phyloP scores from a whole-genome alignment of 2,329 filamentous ascomycete species.

The Penicillium sp. region DNA sequence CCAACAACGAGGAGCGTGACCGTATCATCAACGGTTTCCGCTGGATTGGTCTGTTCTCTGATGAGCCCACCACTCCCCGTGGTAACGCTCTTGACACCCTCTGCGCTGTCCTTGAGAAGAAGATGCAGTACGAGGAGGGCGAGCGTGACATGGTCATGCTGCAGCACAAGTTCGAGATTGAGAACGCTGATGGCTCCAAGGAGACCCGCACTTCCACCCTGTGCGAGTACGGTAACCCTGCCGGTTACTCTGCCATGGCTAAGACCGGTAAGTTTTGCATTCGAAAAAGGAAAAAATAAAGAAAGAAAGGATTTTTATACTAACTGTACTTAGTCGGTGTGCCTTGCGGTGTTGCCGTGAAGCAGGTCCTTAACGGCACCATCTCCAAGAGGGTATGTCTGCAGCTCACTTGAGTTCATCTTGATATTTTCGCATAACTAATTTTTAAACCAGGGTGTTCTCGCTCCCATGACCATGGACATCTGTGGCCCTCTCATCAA shows the following conservation, averaged over 20 bases:
- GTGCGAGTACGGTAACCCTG: conserved; percentile 75
- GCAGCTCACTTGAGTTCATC: not conserved
- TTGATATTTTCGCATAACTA: not conserved
- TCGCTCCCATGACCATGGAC: conserved; percentile 73
- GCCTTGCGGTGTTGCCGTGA: conserved; percentile 71
- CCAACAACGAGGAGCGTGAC: conserved; percentile 65
- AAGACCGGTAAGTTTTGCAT: conserved; percentile 49
- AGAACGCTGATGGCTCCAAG: conserved; percentile 74
- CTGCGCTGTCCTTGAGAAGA: conserved; percentile 82
- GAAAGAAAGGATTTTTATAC: not conserved
- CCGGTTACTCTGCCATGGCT: conserved; percentile 81
- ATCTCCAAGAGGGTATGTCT: conserved; percentile 59
- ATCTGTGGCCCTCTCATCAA: conserved; percentile 73
- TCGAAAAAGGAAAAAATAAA: not conserved
- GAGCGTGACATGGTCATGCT: conserved; percentile 81
- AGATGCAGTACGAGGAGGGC: conserved; percentile 81
- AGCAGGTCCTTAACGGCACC: conserved; percentile 74
- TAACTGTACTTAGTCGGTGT: conserved; percentile 60
- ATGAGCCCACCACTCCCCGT: conserved; percentile 66
- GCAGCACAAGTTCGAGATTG: conserved; percentile 70
- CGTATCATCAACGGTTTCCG: conserved; percentile 70
- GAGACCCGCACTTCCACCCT: conserved; percentile 81
- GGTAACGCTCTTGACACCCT: conserved; percentile 88
- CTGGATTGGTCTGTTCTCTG: conserved; percentile 70
- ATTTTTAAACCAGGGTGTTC: conserved; percentile 53